These are phyloP conservation scores for Cyclotella baltica DNA, from an alignment of 108 stramenopile genomes.

Conservation along the genomic window DNA sequence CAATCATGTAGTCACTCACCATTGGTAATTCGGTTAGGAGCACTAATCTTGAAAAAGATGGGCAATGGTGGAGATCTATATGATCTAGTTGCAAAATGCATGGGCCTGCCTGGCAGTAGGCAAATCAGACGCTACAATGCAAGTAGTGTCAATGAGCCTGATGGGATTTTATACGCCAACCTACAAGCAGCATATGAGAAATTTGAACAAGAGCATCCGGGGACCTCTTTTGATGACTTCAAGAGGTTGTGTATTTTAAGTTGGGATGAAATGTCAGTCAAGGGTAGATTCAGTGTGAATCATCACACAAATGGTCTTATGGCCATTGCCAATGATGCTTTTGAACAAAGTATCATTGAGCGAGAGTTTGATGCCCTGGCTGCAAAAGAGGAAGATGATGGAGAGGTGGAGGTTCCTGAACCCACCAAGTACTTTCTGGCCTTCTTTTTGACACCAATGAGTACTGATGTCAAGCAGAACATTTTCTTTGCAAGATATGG, in stretches of 20 bases:
- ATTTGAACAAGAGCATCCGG: neutral
- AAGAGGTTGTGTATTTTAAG: neutral
- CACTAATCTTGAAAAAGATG: too few relatives aligned
- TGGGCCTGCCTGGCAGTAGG: neutral
- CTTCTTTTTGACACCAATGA: neutral
- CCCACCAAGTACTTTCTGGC: neutral
- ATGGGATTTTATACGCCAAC: neutral
- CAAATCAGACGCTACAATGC: neutral
- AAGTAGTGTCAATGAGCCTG: neutral
- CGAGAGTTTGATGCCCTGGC: neutral
- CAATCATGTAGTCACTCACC: too few relatives aligned
- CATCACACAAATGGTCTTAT: neutral
- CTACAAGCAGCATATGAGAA: neutral
- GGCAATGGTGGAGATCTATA: too few relatives aligned
- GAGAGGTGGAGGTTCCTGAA: neutral
- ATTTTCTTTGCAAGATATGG: neutral
- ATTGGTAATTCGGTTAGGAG: too few relatives aligned
- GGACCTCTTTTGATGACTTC: neutral
- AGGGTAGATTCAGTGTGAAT: neutral
- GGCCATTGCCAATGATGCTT: neutral
- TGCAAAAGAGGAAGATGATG: neutral
- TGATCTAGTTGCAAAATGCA: neutral
- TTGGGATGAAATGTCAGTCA: neutral
- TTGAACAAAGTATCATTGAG: neutral
- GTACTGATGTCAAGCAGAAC: neutral